Conservation (phyloP, 1,139 yeast genomes). For the Yamadazyma songkhlaensis region DNA sequence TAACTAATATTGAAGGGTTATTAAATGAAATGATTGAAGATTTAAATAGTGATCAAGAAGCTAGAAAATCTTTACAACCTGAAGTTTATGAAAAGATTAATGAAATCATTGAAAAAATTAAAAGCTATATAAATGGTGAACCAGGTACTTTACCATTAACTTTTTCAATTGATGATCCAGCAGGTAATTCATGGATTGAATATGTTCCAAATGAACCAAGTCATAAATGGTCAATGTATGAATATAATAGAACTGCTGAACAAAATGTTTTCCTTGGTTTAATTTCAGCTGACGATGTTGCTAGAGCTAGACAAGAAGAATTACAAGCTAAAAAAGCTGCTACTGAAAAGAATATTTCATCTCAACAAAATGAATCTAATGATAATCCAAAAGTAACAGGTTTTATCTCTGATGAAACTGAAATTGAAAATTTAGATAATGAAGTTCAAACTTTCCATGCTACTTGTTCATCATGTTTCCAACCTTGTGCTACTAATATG, state of each 20-base stretch:
- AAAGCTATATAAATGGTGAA: constrained; percentile 59
- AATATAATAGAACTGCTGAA: constrained; percentile 82
- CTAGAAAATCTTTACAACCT: constrained; percentile 70
- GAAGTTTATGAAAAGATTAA: constrained; percentile 74
- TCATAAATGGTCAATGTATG: constrained; percentile 87
- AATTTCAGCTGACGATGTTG: constrained; percentile 74
- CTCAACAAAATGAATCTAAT: constrained; percentile 8
- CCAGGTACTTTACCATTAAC: constrained; percentile 74
- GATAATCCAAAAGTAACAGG: constrained; percentile 47
- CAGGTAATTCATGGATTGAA: constrained; percentile 98
- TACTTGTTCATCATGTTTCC: constrained; percentile 85
- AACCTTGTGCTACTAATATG: constrained; percentile 90
- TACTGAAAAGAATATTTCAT: constrained; percentile 29
- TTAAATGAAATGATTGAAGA: constrained; percentile 83
- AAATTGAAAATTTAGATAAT: constrained; percentile 77
- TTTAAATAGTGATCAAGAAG: constrained; percentile 74
- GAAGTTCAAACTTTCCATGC: constrained; percentile 95
- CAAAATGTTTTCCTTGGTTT: constrained; percentile 89
- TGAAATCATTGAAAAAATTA: constrained; percentile 60
- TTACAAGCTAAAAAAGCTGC: constrained; percentile 38
- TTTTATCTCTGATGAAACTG: constrained; percentile 64
- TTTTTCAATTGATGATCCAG: constrained; percentile 83
- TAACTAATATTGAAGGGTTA: constrained; percentile 90
- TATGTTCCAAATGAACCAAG: constrained; percentile 83
- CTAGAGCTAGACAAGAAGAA: constrained; percentile 46